Evolutionary conservation across 1,284 basidiomycete species (phyloP), one percentile per base, ranked within the genome.

Genomic region (Austropuccinia psidii): DNA sequence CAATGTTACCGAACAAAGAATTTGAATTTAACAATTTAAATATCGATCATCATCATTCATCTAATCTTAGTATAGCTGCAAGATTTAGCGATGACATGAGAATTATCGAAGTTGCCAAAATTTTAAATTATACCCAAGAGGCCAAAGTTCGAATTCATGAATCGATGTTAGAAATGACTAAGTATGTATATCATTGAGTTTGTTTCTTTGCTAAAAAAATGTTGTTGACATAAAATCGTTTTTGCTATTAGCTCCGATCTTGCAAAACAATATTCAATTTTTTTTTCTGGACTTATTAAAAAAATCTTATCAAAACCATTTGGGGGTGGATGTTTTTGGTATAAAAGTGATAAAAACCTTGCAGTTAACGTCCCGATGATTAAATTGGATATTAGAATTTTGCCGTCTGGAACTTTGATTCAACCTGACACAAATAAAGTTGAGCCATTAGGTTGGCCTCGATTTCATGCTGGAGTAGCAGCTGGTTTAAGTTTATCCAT

Each of bases 381-480:
- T 75, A 90, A 94, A 77, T 89, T 88, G 76, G 83, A 86, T 7
- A 85, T 93, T 77, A 87, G 88, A 55, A 81, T 93, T 19, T 86
- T 89, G 72, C 87, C 89, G 33, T 82, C 87, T 76, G 89, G 89
- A 76, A 80, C 87, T 37, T 83, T 84, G 9, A 84, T 90, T 45
- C 80, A 84, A 2, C 86, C 88, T 0, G 89, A 90, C 75, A 77
- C 81, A 31, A 87, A 87, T 47, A 89, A 87, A 72, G 76, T 76
- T 3, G 93, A 95, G 52, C 88, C 87, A 45, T 81, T 87, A 9
- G 87, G 86, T 73, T 99, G 95, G 96, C 93, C 93, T 19, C 90
- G 93, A 75, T 99, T 99, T 81, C 94, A 98, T 82, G 95, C 96
- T 76, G 96, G 96, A 19, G 94, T 96, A 0, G 91, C 93, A 1